Base-by-base conservation (phyloP, 2,329 filamentous ascomycete genomes). In the Cercospora berteroae region DNA sequence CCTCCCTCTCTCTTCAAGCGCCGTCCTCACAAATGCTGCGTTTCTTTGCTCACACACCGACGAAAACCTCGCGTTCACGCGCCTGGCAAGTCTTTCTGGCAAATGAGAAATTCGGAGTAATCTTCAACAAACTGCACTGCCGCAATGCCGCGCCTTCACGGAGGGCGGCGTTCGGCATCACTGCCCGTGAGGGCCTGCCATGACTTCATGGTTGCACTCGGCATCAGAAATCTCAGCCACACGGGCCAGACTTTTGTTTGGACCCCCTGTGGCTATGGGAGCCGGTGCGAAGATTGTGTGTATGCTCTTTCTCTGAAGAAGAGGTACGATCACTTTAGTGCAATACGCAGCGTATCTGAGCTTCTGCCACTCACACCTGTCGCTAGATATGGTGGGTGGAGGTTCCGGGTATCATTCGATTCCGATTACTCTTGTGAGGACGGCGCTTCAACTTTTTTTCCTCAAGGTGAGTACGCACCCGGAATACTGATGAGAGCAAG, bases 51-150 rank as follows among this genome's bases (percentile, higher is more conserved):
- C 90, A 90, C 91, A 87, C 88, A 92, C 83, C 80, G 82, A 85
- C 81, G 73, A 33, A 57, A 50, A 55, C 36, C 27, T 64, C 69
- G 71, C 65, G 67, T 70, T 58, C 25, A 10, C 55, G 55, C 55
- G 27, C 31, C 9, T 12, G 71, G 25, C 29, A 5, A 52, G 60
- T 68, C 74, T 64, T 66, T 27, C 70, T 81, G 83, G 92, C 92
- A 94, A 93, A 93, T 94, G 92, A 93, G 92, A 95, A 95, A 95
- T 94, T 95, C 92, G 92, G 92, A 95, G 92, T 91, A 95, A 89
- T 94, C 91, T 94, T 92, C 91, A 93, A 63, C 67, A n/a, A 31
- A 33, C 50, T 29, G 29, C 55, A 58, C 60, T 63, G 65, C 70
- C 70, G n/a, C 65, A 70, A 63, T 59, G 36, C 63, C 69, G 5